Percentiles rank a stretch among this genome's conserved stretches.
Evolutionary conservation across 768 basidiomycete species (phyloP).

Genomic region (Amanita pallidorosea): DNA sequence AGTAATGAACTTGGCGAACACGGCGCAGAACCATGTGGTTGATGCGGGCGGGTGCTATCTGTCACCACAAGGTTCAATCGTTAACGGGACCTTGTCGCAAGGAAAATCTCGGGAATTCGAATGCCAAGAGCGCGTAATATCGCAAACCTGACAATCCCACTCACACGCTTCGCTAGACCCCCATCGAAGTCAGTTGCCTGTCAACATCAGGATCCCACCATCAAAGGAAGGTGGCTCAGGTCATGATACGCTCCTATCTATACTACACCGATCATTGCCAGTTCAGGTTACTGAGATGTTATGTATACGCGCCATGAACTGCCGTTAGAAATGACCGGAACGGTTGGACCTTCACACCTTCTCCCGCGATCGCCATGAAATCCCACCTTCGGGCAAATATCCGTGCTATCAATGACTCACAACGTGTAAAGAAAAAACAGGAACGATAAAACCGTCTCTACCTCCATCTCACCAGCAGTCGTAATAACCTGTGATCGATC

Average conservation of each 20-base stretch:
- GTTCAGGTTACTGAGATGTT: neutral
- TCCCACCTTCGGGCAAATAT: neutral
- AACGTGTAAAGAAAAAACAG: neutral
- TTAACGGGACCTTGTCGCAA: neutral
- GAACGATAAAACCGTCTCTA: neutral
- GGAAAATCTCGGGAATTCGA: neutral
- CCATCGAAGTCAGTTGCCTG: neutral
- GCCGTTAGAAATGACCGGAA: neutral
- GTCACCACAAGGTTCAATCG: neutral
- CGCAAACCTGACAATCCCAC: neutral
- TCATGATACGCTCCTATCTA: neutral
- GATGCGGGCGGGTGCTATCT: neutral
- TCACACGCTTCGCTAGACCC: neutral
- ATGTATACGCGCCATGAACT: neutral
- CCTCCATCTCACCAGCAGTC: neutral
- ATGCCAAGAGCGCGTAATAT: neutral
- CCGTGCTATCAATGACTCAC: neutral
- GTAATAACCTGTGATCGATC: neutral
- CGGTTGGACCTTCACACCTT: neutral
- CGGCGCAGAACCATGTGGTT: neutral
- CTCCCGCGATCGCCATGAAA: neutral
- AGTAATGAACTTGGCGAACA: neutral
- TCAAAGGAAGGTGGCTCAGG: neutral
- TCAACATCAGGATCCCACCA: neutral
- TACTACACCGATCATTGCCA: conserved; percentile 1